A percentile compares a stretch with the other conserved stretches of the same genome.
These are phyloP conservation scores for Geranium brycei DNA, from an alignment of 345 rosid genomes.

Conservation along the genomic window DNA sequence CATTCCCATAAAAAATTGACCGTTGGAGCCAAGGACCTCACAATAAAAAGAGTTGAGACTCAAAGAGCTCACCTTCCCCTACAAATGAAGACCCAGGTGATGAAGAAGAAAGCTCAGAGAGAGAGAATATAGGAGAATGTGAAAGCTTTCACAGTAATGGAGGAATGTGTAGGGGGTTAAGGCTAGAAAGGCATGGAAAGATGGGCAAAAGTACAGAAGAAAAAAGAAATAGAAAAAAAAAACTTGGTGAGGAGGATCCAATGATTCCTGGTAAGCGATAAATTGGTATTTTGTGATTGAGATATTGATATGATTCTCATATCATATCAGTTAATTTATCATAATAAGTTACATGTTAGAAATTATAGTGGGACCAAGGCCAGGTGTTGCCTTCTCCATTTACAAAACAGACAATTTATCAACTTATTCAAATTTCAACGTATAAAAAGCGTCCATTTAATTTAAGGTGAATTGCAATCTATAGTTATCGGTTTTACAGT, in stretches of 20 bases:
- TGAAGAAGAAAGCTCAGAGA: slow-evolving; percentile 14
- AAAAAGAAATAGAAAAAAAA: slow-evolving; percentile 1
- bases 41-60: not conserved
- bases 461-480: too few relatives aligned
- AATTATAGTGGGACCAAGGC: too few relatives aligned
- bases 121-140: slow-evolving; percentile 1
- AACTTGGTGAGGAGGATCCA: slow-evolving; percentile 17
- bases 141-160: slow-evolving; percentile 15
- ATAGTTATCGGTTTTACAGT: too few relatives aligned
- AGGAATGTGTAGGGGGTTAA: slow-evolving; percentile 10
- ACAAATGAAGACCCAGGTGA: slow-evolving; percentile 11
- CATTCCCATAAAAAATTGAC: slow-evolving; percentile 25
- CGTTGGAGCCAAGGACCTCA: slow-evolving; percentile 12
- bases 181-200: slow-evolving; percentile 8
- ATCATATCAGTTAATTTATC: too few relatives aligned
- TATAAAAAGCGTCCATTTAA: too few relatives aligned
- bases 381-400: too few relatives aligned
- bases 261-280: not conserved
- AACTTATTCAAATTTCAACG: too few relatives aligned
- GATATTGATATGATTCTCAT: too few relatives aligned
- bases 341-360: too few relatives aligned
- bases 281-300: not conserved
- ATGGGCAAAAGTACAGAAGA: slow-evolving; percentile 8
- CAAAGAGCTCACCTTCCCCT: slow-evolving; percentile 19
- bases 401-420: too few relatives aligned